Base-by-base conservation (phyloP, 805 yeast genomes). In the Saturnispora ahearnii region DNA sequence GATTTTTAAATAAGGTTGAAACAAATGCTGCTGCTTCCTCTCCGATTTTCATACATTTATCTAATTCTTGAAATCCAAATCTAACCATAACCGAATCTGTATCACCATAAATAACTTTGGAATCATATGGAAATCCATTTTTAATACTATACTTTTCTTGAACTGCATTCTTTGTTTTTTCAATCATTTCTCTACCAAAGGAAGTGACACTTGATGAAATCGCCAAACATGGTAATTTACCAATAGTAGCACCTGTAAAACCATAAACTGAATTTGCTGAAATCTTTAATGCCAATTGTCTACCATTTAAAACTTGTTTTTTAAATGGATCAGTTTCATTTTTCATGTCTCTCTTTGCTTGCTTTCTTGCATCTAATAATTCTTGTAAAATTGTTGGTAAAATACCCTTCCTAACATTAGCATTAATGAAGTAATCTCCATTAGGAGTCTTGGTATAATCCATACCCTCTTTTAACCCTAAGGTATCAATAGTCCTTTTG, bases 81-180 rank as follows among this genome's bases (percentile, higher is more conserved):
- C 88, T 90, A 41, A 93, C 96, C 99, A 93, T 95, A 15, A 93
- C 99, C 8, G 99, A 95, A 76, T 93, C 99, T 0, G 99, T 93
- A 67, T 93, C 99, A 73, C 99, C 99, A 63, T 93, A 93, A 38
- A 93, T 84, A 53, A 93, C 99, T 57, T 84, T 78, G 0, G 98
- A 82, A 68, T 93, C 95, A 62, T 75, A 81, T n/a, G 77, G 74
- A 59, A 73, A 84, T 1, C 98, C 98, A 65, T 91, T 88, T 50
- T 77, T 78, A n/a, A 80, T 82, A 10, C 80, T 76, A 62, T 89
- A 93, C 50, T 79, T 76, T 37, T 81, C 79, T 66, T 89, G 90
- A 3, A 93, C 98, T 54, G 84, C 87, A 44, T 75, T 73, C 59
- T 91, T 93, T 0, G 99, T 93, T 58, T 78, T 73, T 67, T 91